These are phyloP conservation scores for Lotus japonicus DNA, from an alignment of 306 rosid species.

Conservation along the genomic window DNA sequence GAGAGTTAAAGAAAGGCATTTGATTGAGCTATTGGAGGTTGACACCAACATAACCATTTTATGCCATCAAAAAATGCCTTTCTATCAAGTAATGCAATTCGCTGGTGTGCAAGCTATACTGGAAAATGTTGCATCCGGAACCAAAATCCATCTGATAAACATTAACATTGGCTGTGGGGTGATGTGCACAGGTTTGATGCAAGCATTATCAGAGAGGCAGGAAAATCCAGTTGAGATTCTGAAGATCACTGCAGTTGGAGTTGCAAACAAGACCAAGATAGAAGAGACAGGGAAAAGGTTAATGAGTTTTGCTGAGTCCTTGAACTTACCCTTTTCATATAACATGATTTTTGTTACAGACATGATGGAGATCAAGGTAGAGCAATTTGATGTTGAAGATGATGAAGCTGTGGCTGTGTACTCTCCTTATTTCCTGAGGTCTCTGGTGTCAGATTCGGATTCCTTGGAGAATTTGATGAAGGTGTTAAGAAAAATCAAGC, in stretches of 20 bases:
- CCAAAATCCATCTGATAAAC: conserved; percentile 49
- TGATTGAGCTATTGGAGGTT: not conserved
- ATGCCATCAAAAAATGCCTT: conserved; percentile 37
- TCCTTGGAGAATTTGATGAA: conserved; percentile 59
- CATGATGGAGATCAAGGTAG: conserved; percentile 35
- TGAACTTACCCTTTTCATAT: conserved; percentile 48
- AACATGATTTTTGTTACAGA: conserved; percentile 28
- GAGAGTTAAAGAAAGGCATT: not conserved
- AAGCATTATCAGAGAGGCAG: conserved; percentile 40
- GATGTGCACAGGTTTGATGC: conserved; percentile 45
- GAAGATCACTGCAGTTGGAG: conserved; percentile 50
- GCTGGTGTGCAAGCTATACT: conserved; percentile 42
- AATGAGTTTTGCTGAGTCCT: conserved; percentile 36
- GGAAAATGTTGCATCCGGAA: conserved; percentile 37
- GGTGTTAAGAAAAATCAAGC: conserved; percentile 36
- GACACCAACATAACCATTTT: not conserved
- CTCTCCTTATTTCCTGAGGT: conserved; percentile 30
- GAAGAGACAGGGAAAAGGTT: conserved; percentile 42
- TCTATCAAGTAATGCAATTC: conserved; percentile 34
- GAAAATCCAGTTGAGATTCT: conserved; percentile 39
- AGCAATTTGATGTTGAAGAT: conserved; percentile 27
- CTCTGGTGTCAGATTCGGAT: conserved; percentile 38
- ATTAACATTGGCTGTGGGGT: conserved; percentile 48
- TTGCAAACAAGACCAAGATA: not conserved
- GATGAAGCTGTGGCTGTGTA: conserved; percentile 44